Base-by-base conservation (phyloP, 2,329 filamentous ascomycete species). In the Calonectria hawksworthii region DNA sequence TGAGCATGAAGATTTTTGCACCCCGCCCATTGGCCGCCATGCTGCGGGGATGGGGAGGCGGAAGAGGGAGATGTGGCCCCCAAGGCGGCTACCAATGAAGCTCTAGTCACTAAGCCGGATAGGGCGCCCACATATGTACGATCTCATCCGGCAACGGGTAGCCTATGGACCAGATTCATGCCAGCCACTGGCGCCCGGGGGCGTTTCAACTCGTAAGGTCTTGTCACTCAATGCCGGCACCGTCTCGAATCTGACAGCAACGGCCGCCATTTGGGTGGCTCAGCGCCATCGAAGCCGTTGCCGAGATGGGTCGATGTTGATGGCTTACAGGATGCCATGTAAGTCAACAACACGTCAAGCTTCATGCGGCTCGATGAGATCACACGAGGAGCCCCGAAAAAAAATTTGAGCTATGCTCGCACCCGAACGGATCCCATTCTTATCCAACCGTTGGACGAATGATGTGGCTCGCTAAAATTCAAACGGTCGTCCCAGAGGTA, bases 101-200 rank as follows among this genome's bases (percentile, higher is more conserved):
- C 50, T 71, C 59, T 36, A 30, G 41, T 71, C 59, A n/a, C 61
- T 44, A 65, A 26, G n/a, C 68, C 47, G 54, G 61, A 71, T 38
- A 36, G 44, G 32, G 68, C 68, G 47, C 61, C 59, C 23, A 65
- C 59, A 52, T 36, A 71, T 71, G 68, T 71, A 71, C 68, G 68
- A 71, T 71, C 68, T 51, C 28, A 47, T 65, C 61, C 50, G 68
- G 61, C 61, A 50, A 65, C 28, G 38, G 38, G 56, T 52, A 70
- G 38, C 61, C 61, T 65, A 65, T 71, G 68, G 47, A 54, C 28
- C 34, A 65, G 18, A 71, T 70, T 67, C 51, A 64, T 74, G 65
- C 68, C 74, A 75, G 76, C 72, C 74, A 77, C 73, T 77, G 68
- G 72, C 73, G 70, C 68, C 47, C n/a, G 66, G 71, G 47, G 59